Base-by-base conservation (phyloP, 1,139 yeast species). In the Magnusiomyces sp. region DNA sequence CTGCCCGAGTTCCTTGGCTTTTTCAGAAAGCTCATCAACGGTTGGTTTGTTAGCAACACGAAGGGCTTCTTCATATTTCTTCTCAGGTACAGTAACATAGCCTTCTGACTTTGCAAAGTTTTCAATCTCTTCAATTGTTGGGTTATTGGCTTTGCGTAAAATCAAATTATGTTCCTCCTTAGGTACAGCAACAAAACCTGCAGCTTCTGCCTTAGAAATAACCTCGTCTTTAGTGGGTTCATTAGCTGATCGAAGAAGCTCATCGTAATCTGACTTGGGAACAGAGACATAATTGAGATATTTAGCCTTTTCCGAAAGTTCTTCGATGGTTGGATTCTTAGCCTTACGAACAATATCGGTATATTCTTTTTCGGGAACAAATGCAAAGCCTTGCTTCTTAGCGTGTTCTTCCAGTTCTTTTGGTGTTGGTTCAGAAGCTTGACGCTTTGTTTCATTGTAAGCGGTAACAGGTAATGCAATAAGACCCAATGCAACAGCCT, bases 161-260 rank as follows among this genome's bases (percentile, higher is more conserved):
- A 69, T 50, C 2, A 51, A 52, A 2, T 58, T 55, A 29, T 58
- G 58, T 19, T 65, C 66, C 0, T 54, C 56, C 45, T 63, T 58
- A 2, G 81, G 71, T 14, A 81, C 54, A 16, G 77, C 52, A 3
- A 74, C 73, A 54, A 79, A 62, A 45, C 73, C 71, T 49, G 44
- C 40, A 42, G 39, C 31, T 19, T 37, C 34, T 16, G 49, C 40
- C 19, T 44, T 23, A 9, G 46, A 40, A 13, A 29, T 64, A 20
- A 67, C 46, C 37, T 65, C 67, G 4, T 56, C 49, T 49, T 56
- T 62, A 2, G 63, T 52, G 40, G 56, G 62, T 19, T 56, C 49
- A 7, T 43, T 23, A 1, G 59, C 58, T 19, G 56, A 48, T 14
- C 59, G 49, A 1, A 53, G 48, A 37, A 69, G 51, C 2, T 53